Percentiles rank a stretch among this genome's conserved stretches.
Conservation (phyloP, 352 stramenopile species). For the Globisporangium cystogenes region DNA sequence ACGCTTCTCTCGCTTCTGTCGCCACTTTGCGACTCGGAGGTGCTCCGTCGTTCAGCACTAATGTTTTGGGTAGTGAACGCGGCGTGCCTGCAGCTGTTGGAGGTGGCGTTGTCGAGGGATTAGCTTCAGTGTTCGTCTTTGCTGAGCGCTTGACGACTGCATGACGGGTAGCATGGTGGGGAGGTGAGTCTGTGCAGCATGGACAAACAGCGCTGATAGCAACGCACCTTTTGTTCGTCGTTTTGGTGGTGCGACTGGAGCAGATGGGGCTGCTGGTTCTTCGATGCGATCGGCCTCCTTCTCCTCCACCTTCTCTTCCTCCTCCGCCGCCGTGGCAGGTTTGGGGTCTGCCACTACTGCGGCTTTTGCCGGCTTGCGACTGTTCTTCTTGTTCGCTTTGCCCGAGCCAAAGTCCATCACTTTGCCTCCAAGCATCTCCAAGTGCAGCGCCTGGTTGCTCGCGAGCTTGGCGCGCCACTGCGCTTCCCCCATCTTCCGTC, state of each 20-base stretch:
- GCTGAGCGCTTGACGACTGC: neutral
- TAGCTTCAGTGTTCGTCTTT: neutral
- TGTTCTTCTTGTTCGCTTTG: neutral
- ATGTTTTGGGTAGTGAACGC: neutral
- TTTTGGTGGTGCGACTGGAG: neutral
- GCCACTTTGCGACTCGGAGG: neutral
- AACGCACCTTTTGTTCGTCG: neutral
- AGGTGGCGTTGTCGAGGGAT: neutral
- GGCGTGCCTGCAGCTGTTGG: neutral
- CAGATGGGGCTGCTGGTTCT: neutral
- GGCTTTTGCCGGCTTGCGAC: neutral
- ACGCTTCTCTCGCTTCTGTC: too few species aligned
- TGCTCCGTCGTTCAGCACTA: neutral
- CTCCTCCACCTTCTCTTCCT: neutral
- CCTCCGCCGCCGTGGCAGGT: too few species aligned
- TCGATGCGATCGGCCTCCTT: neutral
- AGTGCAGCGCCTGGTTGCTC: slow-evolving; percentile 27
- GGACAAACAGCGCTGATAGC: neutral
- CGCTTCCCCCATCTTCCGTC: slow-evolving; percentile 21
- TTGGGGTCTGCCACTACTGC: neutral
- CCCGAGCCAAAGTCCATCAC: neutral
- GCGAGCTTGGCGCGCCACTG: slow-evolving; percentile 36
- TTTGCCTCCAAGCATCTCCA: slow-evolving; percentile 23
- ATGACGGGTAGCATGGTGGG: neutral
- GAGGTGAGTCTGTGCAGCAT: neutral